Evolutionary conservation across 106 monocot genomes (phyloP), one percentile per base, ranked within the genome.

Genomic region (Dendrobium nobile): DNA sequence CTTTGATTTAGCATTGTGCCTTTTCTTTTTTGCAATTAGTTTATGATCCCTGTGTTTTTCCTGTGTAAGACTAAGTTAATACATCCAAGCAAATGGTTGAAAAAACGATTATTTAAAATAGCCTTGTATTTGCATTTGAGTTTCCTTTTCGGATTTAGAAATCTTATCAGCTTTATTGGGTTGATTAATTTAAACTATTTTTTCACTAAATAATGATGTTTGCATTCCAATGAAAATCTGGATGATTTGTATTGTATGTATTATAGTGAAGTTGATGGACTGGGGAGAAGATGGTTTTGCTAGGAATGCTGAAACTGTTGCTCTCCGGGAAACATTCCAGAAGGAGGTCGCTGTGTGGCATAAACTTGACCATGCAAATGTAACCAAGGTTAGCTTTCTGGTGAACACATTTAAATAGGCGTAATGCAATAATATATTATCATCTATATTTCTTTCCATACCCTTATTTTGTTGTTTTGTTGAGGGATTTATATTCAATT

Each of bases 281-380:
- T 89, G 89, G 89, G 89, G 86, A 42, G 89, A 84, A 84, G 89
- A 86, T 82, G 86, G 89, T 3, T 58, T 44, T 82, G 56, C 86
- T 45, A 86, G 81, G 4, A 82, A 84, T 65, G 84, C 84, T 55
- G 82, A 89, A 78, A 89, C 80, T 78, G 80, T 82, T 78, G 61
- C 81, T 77, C 89, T 89, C 59, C 79, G 93, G 55, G 77, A 88
- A 84, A 85, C 93, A 41, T 90, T 93, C 79, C 73, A 47, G 70
- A 85, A 88, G 68, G 93, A 90, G 40, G 93, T 90, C 78, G 88
- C 88, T 75, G 93, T 90, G 82, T 93, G 93, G 93, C 85, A 93
- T 55, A 87, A 93, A 54, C 85, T 93, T 64, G 87, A 90, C 77
- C 88, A 93, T 81, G 88, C 93, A 47, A 93, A 93, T 84, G 90